Conservation (phyloP, 305 asterid genomes). For the Fraxinus sp. region DNA sequence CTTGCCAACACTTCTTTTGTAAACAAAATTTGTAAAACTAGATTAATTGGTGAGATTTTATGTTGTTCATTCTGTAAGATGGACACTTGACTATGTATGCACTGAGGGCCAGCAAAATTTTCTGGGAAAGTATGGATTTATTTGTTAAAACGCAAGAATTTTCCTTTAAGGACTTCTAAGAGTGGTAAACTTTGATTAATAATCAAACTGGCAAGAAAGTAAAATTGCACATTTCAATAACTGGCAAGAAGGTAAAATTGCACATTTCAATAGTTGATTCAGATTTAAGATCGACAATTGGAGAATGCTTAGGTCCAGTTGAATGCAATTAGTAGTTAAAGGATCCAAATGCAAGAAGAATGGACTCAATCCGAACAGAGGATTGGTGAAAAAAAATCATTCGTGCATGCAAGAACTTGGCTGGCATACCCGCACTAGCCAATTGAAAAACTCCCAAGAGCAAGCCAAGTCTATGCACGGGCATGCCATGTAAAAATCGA, state of each 20-base stretch:
- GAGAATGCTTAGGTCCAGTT: background rate
- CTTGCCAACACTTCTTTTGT: too few species aligned
- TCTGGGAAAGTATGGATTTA: background rate
- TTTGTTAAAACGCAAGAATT: background rate
- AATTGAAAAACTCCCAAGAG: background rate
- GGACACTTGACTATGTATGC: background rate
- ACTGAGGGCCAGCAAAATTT: background rate
- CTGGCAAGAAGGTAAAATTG: background rate
- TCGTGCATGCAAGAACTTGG: background rate
- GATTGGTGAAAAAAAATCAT: background rate
- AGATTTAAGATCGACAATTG: background rate
- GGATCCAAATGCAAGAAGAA: background rate
- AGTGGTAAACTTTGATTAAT: background rate
- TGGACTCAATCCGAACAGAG: too few species aligned
- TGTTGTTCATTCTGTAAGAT: background rate
- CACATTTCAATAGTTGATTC: background rate
- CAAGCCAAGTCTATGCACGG: background rate
- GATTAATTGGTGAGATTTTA: too few species aligned
- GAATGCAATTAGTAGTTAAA: background rate
- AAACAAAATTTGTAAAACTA: too few species aligned
- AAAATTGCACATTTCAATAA: too few species aligned
- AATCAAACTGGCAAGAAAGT: background rate
- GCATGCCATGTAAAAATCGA: background rate
- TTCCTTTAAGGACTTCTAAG: background rate
- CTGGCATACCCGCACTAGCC: background rate